These are phyloP conservation scores for Avicennia marina DNA, from an alignment of 257 asterid genomes.

Conservation along the genomic window DNA sequence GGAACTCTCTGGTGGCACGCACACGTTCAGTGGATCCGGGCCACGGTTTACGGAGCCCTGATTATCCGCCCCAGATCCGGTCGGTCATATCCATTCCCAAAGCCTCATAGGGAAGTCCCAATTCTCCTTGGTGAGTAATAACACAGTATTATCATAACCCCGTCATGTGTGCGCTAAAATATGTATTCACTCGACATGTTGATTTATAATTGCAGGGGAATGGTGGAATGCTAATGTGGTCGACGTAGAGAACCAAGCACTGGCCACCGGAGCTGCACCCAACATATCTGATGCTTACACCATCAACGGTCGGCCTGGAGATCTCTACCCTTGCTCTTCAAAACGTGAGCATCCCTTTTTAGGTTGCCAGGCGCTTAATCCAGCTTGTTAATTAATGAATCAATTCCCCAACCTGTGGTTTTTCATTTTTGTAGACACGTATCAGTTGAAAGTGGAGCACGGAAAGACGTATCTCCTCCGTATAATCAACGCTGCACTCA, in stretches of 20 bases:
- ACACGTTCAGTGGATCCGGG: slow-evolving; percentile 55
- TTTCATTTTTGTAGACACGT: slow-evolving; percentile 30
- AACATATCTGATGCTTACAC: slow-evolving; percentile 60
- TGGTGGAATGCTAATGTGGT: slow-evolving; percentile 73
- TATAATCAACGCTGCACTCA: slow-evolving; percentile 75
- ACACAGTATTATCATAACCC: no score
- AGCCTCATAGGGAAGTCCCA: slow-evolving; percentile 58
- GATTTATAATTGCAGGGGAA: slow-evolving; percentile 49
- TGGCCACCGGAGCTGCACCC: slow-evolving; percentile 44
- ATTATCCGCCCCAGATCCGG: slow-evolving; percentile 62
- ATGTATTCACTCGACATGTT: no score
- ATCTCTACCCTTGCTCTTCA: slow-evolving; percentile 59
- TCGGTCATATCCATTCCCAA: slow-evolving; percentile 52
- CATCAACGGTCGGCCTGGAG: slow-evolving; percentile 66
- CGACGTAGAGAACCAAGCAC: slow-evolving; percentile 41
- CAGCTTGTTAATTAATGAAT: no score
- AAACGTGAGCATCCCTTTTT: slow-evolving; percentile 44
- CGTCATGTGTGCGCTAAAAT: no score
- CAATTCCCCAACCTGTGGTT: neutral
- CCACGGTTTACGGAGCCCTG: slow-evolving; percentile 64
- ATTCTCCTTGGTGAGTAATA: slow-evolving; percentile 58
- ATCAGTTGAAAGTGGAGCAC: slow-evolving; percentile 28
- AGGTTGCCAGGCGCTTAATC: no score
- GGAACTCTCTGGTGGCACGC: slow-evolving; percentile 97
- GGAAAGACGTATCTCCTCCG: slow-evolving; percentile 72